These are phyloP conservation scores for Geosmithia flava DNA, from an alignment of 2,329 filamentous ascomycete genomes.

Conservation along the genomic window DNA sequence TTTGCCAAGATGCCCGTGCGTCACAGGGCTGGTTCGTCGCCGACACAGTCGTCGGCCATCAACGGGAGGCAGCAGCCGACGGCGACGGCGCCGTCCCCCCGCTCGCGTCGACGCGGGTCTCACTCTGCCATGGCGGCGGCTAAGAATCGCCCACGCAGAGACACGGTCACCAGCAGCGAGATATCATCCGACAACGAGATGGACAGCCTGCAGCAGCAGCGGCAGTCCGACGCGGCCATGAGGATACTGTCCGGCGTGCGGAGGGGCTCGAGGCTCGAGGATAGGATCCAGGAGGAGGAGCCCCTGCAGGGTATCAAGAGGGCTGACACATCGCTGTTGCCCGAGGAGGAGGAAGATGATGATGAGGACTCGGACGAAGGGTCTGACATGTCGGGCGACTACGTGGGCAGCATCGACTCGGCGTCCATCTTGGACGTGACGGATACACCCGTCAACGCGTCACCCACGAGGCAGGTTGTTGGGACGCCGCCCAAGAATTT, in stretches of 20 bases:
- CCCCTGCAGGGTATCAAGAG: constrained; percentile 26
- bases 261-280: constrained; percentile 16
- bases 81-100: constrained; percentile 37
- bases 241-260: constrained; percentile 4
- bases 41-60: constrained; percentile 49
- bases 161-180: constrained; percentile 73
- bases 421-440: constrained; percentile 57
- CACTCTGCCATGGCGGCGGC: constrained; percentile 58
- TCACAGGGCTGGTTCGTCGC: constrained; percentile 77
- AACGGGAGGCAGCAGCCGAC: constrained; percentile 27
- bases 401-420: constrained; percentile 57
- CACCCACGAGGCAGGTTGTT: constrained; percentile 44
- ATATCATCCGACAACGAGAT: constrained; percentile 75
- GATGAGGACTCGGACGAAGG: constrained; percentile 49
- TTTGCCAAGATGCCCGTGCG: constrained; percentile 93
- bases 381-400: constrained; percentile 52
- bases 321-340: constrained; percentile 36
- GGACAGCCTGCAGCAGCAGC: constrained; percentile 52
- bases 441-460: constrained; percentile 42
- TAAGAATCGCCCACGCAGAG: constrained; percentile 56
- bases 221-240: constrained; percentile 45
- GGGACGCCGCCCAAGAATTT: constrained; percentile 52
- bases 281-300: constrained; percentile 25
- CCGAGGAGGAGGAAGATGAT: constrained; percentile 46
- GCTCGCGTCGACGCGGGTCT: constrained; percentile 49